Evolutionary conservation across 345 rosid genomes (phyloP).

Genomic region (Tarenaya hassleriana): DNA sequence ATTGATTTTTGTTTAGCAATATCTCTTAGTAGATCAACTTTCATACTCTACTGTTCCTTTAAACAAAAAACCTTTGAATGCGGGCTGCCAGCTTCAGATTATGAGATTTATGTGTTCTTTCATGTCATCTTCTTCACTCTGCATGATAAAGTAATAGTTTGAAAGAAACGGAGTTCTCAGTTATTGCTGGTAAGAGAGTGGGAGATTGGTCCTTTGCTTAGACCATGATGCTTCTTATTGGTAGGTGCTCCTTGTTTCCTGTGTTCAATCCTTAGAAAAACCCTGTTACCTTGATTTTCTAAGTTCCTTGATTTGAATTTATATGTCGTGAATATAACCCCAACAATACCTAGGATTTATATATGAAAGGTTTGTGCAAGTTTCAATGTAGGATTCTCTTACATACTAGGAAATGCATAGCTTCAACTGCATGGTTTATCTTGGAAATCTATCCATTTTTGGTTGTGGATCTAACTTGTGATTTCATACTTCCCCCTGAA

Average conservation of each 20-base stretch:
- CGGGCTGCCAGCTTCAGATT: too few species aligned
- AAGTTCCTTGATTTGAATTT: background rate
- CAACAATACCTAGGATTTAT: background rate
- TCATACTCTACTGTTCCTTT: too few species aligned
- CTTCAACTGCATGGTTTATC: background rate
- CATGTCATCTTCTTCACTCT: too few species aligned
- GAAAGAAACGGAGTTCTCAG: too few species aligned
- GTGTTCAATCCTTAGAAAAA: background rate
- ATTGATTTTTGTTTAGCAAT: too few species aligned
- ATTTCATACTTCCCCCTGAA: slow-evolving; percentile 1
- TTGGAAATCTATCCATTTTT: background rate
- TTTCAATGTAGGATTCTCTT: background rate
- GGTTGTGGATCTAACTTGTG: slow-evolving; percentile 1
- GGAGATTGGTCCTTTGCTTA: background rate
- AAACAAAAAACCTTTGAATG: too few species aligned
- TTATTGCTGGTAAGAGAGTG: background rate
- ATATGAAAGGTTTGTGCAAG: background rate
- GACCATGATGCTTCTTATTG: background rate
- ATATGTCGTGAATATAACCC: background rate
- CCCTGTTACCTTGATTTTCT: background rate
- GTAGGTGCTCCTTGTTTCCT: background rate
- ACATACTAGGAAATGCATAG: background rate
- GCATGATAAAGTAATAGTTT: too few species aligned
- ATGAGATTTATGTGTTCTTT: too few species aligned
- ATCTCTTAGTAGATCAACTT: too few species aligned